A percentile compares a stretch with the other conserved stretches of the same genome.
Evolutionary conservation across 192 early-diverging fungal species (phyloP).

Genomic region (Entomortierella beljakovae): DNA sequence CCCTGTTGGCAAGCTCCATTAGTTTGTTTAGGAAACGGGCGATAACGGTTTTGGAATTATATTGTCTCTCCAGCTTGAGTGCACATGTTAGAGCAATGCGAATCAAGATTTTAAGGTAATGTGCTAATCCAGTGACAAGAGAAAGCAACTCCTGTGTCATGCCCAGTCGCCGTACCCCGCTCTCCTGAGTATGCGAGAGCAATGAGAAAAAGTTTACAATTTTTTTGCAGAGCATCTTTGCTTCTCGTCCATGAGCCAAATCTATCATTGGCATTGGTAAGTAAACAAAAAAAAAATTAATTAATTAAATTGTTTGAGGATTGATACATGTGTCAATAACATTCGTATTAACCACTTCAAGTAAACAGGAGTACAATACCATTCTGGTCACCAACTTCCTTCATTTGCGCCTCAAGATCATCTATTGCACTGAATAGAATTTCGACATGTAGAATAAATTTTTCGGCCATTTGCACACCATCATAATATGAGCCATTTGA

Average conservation of each 20-base stretch:
- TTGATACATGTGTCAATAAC: neutral
- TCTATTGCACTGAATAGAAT: constrained; percentile 92
- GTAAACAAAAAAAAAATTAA: neutral
- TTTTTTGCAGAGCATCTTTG: constrained; percentile 95
- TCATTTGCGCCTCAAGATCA: constrained; percentile 76
- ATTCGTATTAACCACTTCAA: no score
- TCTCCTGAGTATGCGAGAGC: constrained; percentile 79
- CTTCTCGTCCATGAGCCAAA: constrained; percentile 80
- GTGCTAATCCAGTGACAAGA: constrained; percentile 91
- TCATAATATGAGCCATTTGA: constrained; percentile 86
- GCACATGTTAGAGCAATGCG: constrained; percentile 89
- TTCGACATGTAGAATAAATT: constrained; percentile 93
- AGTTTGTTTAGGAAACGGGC: constrained; percentile 83
- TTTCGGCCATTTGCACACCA: constrained; percentile 84
- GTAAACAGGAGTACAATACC: constrained; percentile 5
- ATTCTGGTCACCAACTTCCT: constrained; percentile 29
- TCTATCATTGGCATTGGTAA: constrained; percentile 13
- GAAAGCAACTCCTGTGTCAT: constrained; percentile 91
- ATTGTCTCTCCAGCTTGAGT: constrained; percentile 76
- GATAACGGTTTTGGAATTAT: constrained; percentile 63
- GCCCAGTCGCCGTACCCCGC: constrained; percentile 61
- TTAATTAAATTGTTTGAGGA: no score
- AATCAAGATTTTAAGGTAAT: constrained; percentile 92
- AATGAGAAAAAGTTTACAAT: constrained; percentile 96
- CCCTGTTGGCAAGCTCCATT: constrained; percentile 73